These are phyloP conservation scores for Xylaria sp. DNA, from an alignment of 495 filamentous ascomycete genomes.

Conservation along the genomic window DNA sequence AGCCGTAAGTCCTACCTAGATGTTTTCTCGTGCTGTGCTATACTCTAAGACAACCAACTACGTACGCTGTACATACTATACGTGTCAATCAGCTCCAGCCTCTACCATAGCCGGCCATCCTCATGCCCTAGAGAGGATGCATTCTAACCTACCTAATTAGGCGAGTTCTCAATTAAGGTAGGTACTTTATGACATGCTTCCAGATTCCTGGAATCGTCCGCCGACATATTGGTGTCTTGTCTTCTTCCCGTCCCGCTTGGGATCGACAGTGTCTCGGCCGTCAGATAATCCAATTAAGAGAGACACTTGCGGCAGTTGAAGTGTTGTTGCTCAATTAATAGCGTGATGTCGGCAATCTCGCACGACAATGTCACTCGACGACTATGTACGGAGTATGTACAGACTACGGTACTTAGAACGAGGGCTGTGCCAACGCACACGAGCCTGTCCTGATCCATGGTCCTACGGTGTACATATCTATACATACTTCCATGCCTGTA, in stretches of 20 bases:
- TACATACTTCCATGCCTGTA: neutral
- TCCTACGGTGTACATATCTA: neutral
- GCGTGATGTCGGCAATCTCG: neutral
- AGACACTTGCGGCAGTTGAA: neutral
- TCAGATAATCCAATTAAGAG: neutral
- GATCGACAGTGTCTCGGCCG: constrained; percentile 5
- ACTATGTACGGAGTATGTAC: neutral
- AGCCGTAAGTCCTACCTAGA: neutral
- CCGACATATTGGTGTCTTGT: neutral
- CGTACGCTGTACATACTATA: no score
- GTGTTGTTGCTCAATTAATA: neutral
- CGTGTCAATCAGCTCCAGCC: neutral
- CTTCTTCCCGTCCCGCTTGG: neutral
- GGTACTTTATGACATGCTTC: neutral
- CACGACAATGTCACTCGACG: neutral
- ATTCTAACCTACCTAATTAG: no score
- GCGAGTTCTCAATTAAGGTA: no score
- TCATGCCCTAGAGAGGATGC: no score
- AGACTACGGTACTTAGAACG: neutral
- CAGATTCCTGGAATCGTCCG: neutral
- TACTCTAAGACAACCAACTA: constrained; percentile 6
- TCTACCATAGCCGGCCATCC: neutral
- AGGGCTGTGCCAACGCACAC: constrained; percentile 19
- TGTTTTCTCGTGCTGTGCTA: neutral
- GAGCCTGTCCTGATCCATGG: neutral